Conservation (phyloP, 441 rosid genomes). For the Sinapis alba region DNA sequence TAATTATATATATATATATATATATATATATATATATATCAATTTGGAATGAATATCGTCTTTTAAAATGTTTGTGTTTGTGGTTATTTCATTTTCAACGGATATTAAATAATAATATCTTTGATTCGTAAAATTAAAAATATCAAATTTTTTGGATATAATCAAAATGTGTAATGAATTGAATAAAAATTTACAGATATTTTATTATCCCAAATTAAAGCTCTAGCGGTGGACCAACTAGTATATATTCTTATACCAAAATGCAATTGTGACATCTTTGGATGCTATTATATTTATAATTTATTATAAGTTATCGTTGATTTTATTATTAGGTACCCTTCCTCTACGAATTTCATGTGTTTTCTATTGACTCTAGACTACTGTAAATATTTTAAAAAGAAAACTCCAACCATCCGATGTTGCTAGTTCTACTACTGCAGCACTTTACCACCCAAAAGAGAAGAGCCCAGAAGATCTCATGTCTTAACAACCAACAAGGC, state of each 20-base stretch:
- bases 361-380: neutral
- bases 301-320: neutral
- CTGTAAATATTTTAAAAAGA: neutral
- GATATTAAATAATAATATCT: too few species aligned
- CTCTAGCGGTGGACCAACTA: neutral
- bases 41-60: too few species aligned
- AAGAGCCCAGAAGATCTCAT: neutral
- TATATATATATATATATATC: too few species aligned
- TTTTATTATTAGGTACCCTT: neutral
- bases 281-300: neutral
- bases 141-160: too few species aligned
- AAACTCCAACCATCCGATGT: neutral
- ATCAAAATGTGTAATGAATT: too few species aligned
- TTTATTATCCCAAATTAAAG: neutral
- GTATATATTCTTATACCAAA: neutral
- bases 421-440: neutral
- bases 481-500: neutral
- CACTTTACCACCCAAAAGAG: neutral
- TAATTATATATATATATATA: too few species aligned
- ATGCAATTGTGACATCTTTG: too few species aligned
- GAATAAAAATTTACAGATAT: too few species aligned
- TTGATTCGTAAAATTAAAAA: too few species aligned
- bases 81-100: too few species aligned
- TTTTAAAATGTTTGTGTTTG: too few species aligned
- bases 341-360: neutral